Evolutionary conservation across 2,329 filamentous ascomycete genomes (phyloP).

Genomic region (Thelonectria blattea): DNA sequence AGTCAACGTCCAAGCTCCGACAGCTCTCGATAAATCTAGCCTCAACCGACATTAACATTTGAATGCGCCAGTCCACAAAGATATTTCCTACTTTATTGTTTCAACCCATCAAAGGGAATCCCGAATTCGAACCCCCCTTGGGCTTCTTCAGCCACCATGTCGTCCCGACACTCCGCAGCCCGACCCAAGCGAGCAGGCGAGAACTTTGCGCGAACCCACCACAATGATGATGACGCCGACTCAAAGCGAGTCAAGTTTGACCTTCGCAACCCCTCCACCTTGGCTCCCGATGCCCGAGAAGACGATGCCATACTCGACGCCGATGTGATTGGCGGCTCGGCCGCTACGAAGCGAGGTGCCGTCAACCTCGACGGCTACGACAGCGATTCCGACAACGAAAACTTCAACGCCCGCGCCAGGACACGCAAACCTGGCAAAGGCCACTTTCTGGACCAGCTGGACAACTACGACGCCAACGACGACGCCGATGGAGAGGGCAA

Average conservation of each 20-base stretch:
- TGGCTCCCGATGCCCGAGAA: constrained; percentile 81
- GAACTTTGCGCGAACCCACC: constrained; percentile 77
- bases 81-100: neutral
- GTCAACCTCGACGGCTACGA: constrained; percentile 98
- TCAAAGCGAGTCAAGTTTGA: constrained; percentile 90
- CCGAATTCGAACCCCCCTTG: neutral
- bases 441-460: constrained; percentile 58
- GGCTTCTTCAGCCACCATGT: constrained; percentile 47
- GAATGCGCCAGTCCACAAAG: constrained; percentile 19
- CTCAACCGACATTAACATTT: constrained; percentile 9
- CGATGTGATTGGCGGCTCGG: constrained; percentile 85
- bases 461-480: constrained; percentile 56
- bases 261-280: constrained; percentile 88
- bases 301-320: constrained; percentile 79
- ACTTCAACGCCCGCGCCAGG: constrained; percentile 77
- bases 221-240: constrained; percentile 58
- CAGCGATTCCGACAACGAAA: constrained; percentile 90
- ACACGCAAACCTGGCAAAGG: constrained; percentile 59
- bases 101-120: neutral
- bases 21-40: constrained; percentile 18
- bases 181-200: constrained; percentile 86
- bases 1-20: constrained; percentile 25
- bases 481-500: constrained; percentile 47
- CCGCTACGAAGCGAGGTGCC: constrained; percentile 85
- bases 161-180: constrained; percentile 67